Evolutionary conservation across 108 stramenopile genomes (phyloP).

Genomic region (Phaeodactylum tricornutum): DNA sequence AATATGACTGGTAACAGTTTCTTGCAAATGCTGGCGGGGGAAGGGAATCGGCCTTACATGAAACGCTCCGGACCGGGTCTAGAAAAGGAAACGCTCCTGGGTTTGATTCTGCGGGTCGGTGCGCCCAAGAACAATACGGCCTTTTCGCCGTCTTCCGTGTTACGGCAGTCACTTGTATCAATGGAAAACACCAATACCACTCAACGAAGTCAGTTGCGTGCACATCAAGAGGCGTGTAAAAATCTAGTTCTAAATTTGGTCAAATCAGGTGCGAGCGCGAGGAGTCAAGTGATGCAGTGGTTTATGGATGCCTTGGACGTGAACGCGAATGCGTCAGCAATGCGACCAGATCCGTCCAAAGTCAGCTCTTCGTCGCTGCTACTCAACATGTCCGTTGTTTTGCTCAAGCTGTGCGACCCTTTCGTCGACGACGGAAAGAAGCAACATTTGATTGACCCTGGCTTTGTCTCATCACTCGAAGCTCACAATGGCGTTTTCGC

Average conservation of each 20-base stretch:
- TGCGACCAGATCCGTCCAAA: slow-evolving; percentile 64
- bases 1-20: slow-evolving; percentile 10
- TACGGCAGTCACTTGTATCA: slow-evolving; percentile 31
- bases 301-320: slow-evolving; percentile 67
- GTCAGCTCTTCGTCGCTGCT: slow-evolving; percentile 44
- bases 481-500: slow-evolving; percentile 61
- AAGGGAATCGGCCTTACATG: slow-evolving; percentile 22
- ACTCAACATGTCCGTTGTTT: slow-evolving; percentile 46
- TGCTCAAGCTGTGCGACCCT: slow-evolving; percentile 78
- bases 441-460: slow-evolving; percentile 52
- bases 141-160: slow-evolving; percentile 22
- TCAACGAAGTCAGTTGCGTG: slow-evolving; percentile 48
- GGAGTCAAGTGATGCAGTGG: slow-evolving; percentile 59
- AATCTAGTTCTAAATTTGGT: slow-evolving; percentile 50
- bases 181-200: slow-evolving; percentile 37
- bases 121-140: slow-evolving; percentile 45
- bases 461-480: slow-evolving; percentile 50
- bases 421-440: slow-evolving; percentile 55
- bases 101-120: slow-evolving; percentile 49
- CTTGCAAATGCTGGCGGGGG: slow-evolving; percentile 36
- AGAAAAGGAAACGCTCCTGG: slow-evolving; percentile 74
- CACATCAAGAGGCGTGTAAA: slow-evolving; percentile 56
- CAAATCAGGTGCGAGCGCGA: slow-evolving; percentile 54
- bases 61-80: slow-evolving; percentile 69
- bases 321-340: slow-evolving; percentile 61